Conservation (phyloP, 2,329 filamentous ascomycete species). For the Cladosporium phlei region DNA sequence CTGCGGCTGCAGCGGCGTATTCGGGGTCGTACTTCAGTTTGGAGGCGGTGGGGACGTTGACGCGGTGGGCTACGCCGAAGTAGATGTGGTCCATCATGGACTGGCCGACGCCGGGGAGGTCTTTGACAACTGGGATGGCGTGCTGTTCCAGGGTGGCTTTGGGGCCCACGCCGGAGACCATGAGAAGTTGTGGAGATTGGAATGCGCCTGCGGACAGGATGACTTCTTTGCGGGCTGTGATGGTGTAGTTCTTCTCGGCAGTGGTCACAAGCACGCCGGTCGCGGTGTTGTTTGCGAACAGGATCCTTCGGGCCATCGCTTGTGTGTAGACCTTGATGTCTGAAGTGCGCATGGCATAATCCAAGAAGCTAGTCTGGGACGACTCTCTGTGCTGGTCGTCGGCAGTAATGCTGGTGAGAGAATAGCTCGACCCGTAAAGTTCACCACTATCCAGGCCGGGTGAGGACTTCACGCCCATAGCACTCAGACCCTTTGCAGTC, state of each 20-base stretch:
- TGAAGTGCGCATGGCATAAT: constrained; percentile 22
- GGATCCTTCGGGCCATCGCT: constrained; percentile 18
- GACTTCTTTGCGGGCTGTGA: constrained; percentile 23
- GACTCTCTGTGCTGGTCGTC: constrained; percentile 20
- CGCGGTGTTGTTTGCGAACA: neutral
- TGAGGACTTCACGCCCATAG: constrained; percentile 26
- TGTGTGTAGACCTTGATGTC: constrained; percentile 31
- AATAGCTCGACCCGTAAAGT: constrained; percentile 18
- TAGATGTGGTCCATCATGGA: constrained; percentile 29
- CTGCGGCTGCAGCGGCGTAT: neutral
- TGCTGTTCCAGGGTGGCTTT: constrained; percentile 26
- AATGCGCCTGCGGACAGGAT: constrained; percentile 26
- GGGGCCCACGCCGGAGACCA: constrained; percentile 22
- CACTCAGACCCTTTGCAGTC: constrained; percentile 22
- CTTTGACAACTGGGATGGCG: constrained; percentile 26
- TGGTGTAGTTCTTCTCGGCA: constrained; percentile 4
- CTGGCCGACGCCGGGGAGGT: constrained; percentile 28
- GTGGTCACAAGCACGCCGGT: constrained; percentile 16
- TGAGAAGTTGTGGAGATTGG: constrained; percentile 26
- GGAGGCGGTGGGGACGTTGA: constrained; percentile 1
- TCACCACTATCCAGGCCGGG: constrained; percentile 27
- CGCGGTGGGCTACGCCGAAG: neutral
- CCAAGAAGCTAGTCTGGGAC: constrained; percentile 27
- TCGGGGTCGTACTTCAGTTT: constrained; percentile 2
- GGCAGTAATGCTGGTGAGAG: constrained; percentile 25